A percentile compares a stretch with the other conserved stretches of the same genome.
These are phyloP conservation scores for Thelephora ganbajun DNA, from an alignment of 768 basidiomycete genomes.

Conservation along the genomic window DNA sequence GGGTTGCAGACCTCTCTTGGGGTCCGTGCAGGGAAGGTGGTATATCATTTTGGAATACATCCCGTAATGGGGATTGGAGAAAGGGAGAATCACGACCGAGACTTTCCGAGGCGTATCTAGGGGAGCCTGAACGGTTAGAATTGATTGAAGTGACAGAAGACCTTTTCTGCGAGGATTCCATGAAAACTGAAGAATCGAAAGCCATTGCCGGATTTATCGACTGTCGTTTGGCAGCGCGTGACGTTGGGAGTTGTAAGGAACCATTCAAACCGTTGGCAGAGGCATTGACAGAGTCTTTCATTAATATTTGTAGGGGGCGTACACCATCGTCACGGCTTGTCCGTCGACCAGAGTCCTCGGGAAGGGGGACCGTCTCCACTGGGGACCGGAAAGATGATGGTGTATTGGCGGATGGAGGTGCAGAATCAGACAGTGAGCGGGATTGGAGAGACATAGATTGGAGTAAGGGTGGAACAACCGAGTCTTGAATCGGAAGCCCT, in stretches of 20 bases:
- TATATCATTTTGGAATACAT: too few relatives aligned
- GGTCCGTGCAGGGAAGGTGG: too few relatives aligned
- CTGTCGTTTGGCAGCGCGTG: slow-evolving; percentile 30
- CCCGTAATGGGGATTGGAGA: too few relatives aligned
- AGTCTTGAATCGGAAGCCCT: too few relatives aligned
- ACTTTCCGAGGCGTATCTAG: too few relatives aligned
- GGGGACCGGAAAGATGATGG: background rate
- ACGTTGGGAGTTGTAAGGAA: slow-evolving; percentile 15
- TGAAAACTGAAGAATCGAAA: slow-evolving; percentile 13
- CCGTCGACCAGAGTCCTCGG: slow-evolving; percentile 15
- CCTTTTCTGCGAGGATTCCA: background rate
- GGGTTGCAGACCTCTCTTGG: too few relatives aligned
- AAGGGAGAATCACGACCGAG: too few relatives aligned
- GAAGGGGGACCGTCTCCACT: slow-evolving; percentile 7
- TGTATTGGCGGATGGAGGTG: slow-evolving; percentile 1
- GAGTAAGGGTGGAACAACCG: too few relatives aligned
- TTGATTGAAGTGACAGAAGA: too few relatives aligned
- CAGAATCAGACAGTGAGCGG: background rate
- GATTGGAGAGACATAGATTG: too few relatives aligned
- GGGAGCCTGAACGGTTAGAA: too few relatives aligned
- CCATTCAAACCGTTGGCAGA: slow-evolving; percentile 8
- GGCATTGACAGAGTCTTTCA: slow-evolving; percentile 7
- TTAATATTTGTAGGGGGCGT: slow-evolving; percentile 24
- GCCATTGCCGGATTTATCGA: slow-evolving; percentile 41
- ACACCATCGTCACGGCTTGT: slow-evolving; percentile 32